Evolutionary conservation across 2,329 filamentous ascomycete species (phyloP).

Genomic region (Parastagonospora avenae): DNA sequence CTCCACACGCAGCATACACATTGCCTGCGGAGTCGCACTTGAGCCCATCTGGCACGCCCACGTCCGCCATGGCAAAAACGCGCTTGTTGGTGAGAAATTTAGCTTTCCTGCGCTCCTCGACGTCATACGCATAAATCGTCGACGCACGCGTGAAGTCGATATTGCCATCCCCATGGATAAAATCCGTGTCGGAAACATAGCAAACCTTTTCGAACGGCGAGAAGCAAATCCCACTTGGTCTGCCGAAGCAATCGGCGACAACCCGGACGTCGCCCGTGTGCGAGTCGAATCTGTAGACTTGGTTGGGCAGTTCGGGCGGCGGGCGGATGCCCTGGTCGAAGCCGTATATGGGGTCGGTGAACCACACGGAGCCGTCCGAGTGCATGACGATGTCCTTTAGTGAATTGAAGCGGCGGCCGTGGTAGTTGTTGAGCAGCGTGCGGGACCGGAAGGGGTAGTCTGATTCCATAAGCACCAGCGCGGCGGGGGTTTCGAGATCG

Average conservation of each 20-base stretch:
- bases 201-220: background rate
- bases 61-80: slow-evolving; percentile 9
- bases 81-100: background rate
- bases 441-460: too few species aligned
- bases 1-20: slow-evolving; percentile 57
- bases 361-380: slow-evolving; percentile 51
- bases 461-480: too few species aligned
- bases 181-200: background rate
- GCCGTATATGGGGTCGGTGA: slow-evolving; percentile 50
- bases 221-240: slow-evolving; percentile 41
- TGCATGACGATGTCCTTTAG: slow-evolving; percentile 49
- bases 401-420: slow-evolving; percentile 51
- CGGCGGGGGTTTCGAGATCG: too few species aligned
- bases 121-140: too few species aligned
- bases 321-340: slow-evolving; percentile 31
- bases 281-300: slow-evolving; percentile 50
- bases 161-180: slow-evolving; percentile 32
- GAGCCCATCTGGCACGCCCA: slow-evolving; percentile 10
- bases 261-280: slow-evolving; percentile 45
- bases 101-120: slow-evolving; percentile 19
- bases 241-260: slow-evolving; percentile 46
- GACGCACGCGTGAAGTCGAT: background rate
- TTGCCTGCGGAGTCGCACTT: slow-evolving; percentile 50
- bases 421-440: slow-evolving; percentile 50
- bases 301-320: slow-evolving; percentile 30